These are phyloP conservation scores for Basipetospora chlamydospora DNA, from an alignment of 2,329 filamentous ascomycete genomes.

Conservation along the genomic window DNA sequence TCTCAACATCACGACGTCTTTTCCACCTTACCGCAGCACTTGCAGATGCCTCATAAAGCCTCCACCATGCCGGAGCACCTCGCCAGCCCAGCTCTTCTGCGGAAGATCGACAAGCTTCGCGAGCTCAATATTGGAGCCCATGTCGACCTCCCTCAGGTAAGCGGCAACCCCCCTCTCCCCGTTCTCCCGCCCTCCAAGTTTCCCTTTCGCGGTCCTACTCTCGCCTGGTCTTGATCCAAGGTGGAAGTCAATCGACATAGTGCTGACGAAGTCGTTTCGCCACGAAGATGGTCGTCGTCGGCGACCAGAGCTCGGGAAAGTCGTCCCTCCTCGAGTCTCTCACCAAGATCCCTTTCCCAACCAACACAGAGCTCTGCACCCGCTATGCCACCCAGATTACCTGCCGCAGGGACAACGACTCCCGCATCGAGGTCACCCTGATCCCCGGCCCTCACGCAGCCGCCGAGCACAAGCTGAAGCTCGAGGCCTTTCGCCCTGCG, in stretches of 20 bases:
- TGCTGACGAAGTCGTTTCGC: no score
- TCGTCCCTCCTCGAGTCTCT: conserved; percentile 18
- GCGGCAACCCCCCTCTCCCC: background rate
- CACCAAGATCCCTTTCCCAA: conserved; percentile 17
- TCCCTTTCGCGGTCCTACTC: no score
- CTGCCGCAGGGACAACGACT: conserved; percentile 6
- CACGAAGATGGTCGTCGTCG: conserved; percentile 18
- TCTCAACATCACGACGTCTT: no score
- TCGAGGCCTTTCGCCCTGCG: conserved; percentile 5
- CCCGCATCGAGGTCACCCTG: conserved; percentile 26
- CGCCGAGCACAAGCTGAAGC: conserved; percentile 6
- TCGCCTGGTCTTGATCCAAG: no score
- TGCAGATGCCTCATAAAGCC: no score
- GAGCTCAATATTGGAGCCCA: conserved; percentile 22
- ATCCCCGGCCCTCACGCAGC: conserved; percentile 16
- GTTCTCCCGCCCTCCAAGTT: no score
- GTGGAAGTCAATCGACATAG: no score
- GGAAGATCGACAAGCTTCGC: conserved; percentile 26
- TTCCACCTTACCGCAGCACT: no score
- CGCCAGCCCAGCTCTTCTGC: conserved; percentile 1
- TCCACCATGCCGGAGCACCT: background rate
- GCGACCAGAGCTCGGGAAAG: conserved; percentile 19
- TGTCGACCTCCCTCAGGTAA: conserved; percentile 39
- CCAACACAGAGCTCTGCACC: conserved; percentile 15
- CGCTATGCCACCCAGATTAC: conserved; percentile 15